Evolutionary conservation across 306 rosid genomes (phyloP).

Genomic region (Medicago truncatula): MtrunA17r5.0-ANR NC_053042.1:569501-570000

Average conservation of each 20-base stretch:
- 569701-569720: background rate
- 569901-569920: too few species aligned
- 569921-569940: too few species aligned
- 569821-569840: too few species aligned
- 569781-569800: background rate
- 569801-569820: too few species aligned
- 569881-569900: too few species aligned
- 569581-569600: slow-evolving; percentile 41
- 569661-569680: background rate
- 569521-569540: slow-evolving; percentile 21
- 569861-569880: too few species aligned
- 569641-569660: background rate
- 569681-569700: background rate
- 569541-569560: slow-evolving; percentile 44
- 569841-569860: too few species aligned
- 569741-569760: background rate
- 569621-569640: slow-evolving; percentile 36
- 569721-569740: background rate
- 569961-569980: too few species aligned
- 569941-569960: too few species aligned
- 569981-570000: too few species aligned
- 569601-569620: slow-evolving; percentile 46
- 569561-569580: slow-evolving; percentile 48
- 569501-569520: slow-evolving; percentile 36
- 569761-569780: background rate